Conservation (phyloP, 306 rosid genomes). For the Trifolium pratense region DNA sequence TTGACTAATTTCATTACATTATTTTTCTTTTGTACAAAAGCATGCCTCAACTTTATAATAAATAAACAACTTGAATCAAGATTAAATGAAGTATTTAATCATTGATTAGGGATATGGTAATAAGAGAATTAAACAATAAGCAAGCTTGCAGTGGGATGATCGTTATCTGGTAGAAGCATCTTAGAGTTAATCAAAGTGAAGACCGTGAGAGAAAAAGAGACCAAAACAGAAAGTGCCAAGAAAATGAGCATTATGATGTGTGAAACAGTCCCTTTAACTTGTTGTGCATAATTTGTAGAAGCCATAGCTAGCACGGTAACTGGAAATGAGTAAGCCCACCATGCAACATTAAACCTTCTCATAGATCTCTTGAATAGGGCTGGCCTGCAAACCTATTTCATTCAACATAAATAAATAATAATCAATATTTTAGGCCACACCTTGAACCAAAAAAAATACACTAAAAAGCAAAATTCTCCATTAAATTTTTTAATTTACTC, state of each 20-base stretch:
- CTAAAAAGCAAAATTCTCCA: too few relatives aligned
- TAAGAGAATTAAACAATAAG: slow-evolving; percentile 21
- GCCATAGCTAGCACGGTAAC: slow-evolving; percentile 61
- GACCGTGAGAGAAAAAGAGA: slow-evolving; percentile 38
- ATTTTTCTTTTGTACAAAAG: too few relatives aligned
- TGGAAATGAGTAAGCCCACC: slow-evolving; percentile 78
- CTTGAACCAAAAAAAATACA: too few relatives aligned
- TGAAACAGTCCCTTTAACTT: slow-evolving; percentile 50
- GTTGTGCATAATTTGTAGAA: slow-evolving; percentile 51
- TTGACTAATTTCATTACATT: too few relatives aligned
- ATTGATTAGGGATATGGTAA: background rate
- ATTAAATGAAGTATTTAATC: slow-evolving; percentile 5
- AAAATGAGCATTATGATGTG: slow-evolving; percentile 49
- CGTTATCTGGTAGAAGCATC: slow-evolving; percentile 56
- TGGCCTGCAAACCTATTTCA: slow-evolving; percentile 61
- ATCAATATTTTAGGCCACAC: too few relatives aligned
- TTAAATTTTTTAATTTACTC: too few relatives aligned
- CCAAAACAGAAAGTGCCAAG: slow-evolving; percentile 45
- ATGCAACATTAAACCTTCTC: slow-evolving; percentile 61
- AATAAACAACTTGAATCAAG: background rate
- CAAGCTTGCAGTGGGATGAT: slow-evolving; percentile 48
- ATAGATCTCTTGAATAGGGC: slow-evolving; percentile 61
- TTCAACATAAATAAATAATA: background rate
- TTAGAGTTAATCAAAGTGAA: slow-evolving; percentile 53
- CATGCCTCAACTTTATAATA: background rate